Evolutionary conservation across 768 basidiomycete species (phyloP).

Genomic region (Hebeloma cylindrosporum): DNA sequence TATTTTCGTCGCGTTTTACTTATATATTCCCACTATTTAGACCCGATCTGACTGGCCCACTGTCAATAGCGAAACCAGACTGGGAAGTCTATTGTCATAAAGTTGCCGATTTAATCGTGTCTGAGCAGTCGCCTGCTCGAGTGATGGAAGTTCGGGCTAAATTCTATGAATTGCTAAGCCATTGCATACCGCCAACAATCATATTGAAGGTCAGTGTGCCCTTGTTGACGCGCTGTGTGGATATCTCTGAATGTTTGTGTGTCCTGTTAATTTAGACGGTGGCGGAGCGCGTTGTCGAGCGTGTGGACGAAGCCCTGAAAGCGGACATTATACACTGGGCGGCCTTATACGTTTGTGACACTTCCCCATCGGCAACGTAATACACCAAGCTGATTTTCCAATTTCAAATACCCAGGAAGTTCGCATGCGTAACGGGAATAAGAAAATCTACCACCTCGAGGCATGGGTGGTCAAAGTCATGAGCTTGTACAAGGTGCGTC

Average conservation of each 20-base stretch:
- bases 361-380: not conserved
- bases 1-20: not conserved
- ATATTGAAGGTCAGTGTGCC: conserved; percentile 80
- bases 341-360: conserved; percentile 81
- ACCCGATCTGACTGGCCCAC: conserved; percentile 76
- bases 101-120: conserved; percentile 85
- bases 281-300: conserved; percentile 81
- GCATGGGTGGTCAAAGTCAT: conserved; percentile 98
- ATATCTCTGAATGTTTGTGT: not conserved
- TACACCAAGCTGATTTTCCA: not conserved
- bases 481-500: conserved; percentile 87
- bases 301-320: conserved; percentile 88
- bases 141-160: conserved; percentile 92
- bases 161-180: conserved; percentile 92
- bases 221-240: conserved; percentile 2
- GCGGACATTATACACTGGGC: conserved; percentile 98
- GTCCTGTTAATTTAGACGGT: conserved; percentile 68
- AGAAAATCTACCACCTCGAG: conserved; percentile 95
- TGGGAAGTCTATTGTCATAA: conserved; percentile 98
- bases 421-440: conserved; percentile 87
- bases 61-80: conserved; percentile 94
- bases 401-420: conserved; percentile 61
- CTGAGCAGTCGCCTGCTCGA: conserved; percentile 84
- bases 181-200: conserved; percentile 93
- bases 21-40: conserved; percentile 36